Evolutionary conservation across 345 rosid species (phyloP).

Genomic region (Eucalyptus tenuipes): DNA sequence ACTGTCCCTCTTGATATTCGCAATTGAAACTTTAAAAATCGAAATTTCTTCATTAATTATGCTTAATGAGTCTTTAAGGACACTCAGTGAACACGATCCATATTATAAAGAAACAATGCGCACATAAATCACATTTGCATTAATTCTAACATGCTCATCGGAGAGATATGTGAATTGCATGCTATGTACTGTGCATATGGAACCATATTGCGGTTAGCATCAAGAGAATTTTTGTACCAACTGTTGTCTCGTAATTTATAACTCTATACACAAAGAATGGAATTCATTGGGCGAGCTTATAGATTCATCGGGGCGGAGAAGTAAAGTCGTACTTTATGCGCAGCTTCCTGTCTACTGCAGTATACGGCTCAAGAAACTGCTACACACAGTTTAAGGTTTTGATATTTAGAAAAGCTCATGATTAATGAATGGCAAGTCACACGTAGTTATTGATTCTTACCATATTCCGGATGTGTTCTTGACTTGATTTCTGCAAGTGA

Average conservation of each 20-base stretch:
- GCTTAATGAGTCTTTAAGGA: background rate
- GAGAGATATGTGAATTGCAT: background rate
- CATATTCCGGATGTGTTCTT: background rate
- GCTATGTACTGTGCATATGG: background rate
- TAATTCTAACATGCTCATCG: background rate
- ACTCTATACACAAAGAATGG: background rate
- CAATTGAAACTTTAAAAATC: background rate
- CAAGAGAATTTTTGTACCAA: background rate
- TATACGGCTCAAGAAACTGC: constrained; percentile 1
- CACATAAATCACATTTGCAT: background rate
- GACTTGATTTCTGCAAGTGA: background rate
- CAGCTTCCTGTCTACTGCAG: background rate
- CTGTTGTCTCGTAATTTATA: background rate
- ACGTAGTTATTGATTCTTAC: background rate
- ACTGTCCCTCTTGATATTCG: background rate
- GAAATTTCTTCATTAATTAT: background rate
- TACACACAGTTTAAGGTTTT: background rate
- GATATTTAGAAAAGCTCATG: background rate
- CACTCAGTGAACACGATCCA: background rate
- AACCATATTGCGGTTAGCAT: background rate
- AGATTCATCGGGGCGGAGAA: background rate
- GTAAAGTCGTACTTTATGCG: too few species aligned
- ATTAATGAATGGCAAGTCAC: background rate
- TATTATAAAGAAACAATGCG: background rate
- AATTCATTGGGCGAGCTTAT: background rate